Percentiles rank a stretch among this genome's conserved stretches.
Evolutionary conservation across 2,329 filamentous ascomycete genomes (phyloP).

Genomic region (Cordyceps fumosorosea): DNA sequence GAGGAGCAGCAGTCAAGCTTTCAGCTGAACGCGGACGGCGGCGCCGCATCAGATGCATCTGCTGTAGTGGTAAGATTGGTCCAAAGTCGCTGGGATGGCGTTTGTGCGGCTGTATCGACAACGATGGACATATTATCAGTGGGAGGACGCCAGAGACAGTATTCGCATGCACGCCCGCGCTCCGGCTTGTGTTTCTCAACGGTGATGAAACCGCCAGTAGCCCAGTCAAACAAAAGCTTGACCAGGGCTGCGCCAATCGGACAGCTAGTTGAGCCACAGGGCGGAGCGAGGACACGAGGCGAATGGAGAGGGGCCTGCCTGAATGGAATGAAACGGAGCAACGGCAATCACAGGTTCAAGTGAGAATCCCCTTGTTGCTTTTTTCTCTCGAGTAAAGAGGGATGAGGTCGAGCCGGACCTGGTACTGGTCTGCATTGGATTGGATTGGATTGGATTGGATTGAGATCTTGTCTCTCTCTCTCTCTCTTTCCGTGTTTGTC

Average conservation of each 20-base stretch:
- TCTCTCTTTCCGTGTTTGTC: neutral
- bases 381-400: too few species aligned
- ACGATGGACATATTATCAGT: too few species aligned
- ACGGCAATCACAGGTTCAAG: neutral
- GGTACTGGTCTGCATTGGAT: too few species aligned
- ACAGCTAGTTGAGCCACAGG: neutral
- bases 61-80: neutral
- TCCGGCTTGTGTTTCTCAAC: conserved; percentile 6
- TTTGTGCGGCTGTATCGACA: neutral
- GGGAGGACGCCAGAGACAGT: too few species aligned
- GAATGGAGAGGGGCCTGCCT: neutral
- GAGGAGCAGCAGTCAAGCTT: neutral
- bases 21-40: neutral
- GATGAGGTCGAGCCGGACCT: too few species aligned
- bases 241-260: conserved; percentile 5
- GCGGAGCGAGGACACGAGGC: conserved; percentile 9
- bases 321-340: neutral
- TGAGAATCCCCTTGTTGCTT: neutral
- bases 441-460: too few species aligned
- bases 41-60: neutral
- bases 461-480: too few species aligned
- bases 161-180: neutral
- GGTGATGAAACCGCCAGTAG: neutral
- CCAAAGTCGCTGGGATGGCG: neutral
- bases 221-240: neutral